Evolutionary conservation across 257 asterid species (phyloP), one percentile per base, ranked within the genome.

Genomic region (Coffea eugenioides): DNA sequence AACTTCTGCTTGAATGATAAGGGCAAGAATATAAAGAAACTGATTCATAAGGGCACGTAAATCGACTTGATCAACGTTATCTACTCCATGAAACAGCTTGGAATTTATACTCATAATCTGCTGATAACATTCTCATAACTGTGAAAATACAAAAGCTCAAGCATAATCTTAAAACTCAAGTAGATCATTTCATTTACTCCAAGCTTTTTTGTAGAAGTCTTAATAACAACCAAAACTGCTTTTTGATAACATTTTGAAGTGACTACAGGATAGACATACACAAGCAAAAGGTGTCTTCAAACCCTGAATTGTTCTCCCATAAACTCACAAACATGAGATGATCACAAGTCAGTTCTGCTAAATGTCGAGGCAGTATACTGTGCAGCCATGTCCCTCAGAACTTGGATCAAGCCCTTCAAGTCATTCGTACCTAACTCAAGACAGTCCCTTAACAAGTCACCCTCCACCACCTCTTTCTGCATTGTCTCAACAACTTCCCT

Each of bases 391-490:
- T 88, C 92, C 87, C 89, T 92, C 77, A 91, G 49, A 77, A 89
- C 51, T 67, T 84, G 89, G 71, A 92, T 65, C 88, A 92, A 76
- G 34, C 88, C 91, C 83, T 84, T 86, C 57, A 94, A 85, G 74
- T 94, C 97, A 70, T 84, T 85, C 69, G 82, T 71, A 27, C 97
- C 92, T 86, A 94, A 62, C 84, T 89, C 97, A 57, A 94, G 89
- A 82, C 97, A 94, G 80, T 94, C 98, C 86, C 79, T 89, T 59
- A 94, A 86, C 67, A 94, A 77, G 67, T 84, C 97, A 74, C 97
- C 97, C 49, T 92, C 94, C 78, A 80, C 31, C 36, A 94, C 86
- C 82, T 94, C 97, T 76, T 83, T 85, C 87, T 87, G 92, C 80
- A 91, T 73, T 18, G 78, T 83, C 84, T 84, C 88, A 83, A 91